Percentiles rank a stretch among this genome's conserved stretches.
phyloP scores from a whole-genome alignment of 106 monocot species.

The Dioscorea dumetorum region DNA sequence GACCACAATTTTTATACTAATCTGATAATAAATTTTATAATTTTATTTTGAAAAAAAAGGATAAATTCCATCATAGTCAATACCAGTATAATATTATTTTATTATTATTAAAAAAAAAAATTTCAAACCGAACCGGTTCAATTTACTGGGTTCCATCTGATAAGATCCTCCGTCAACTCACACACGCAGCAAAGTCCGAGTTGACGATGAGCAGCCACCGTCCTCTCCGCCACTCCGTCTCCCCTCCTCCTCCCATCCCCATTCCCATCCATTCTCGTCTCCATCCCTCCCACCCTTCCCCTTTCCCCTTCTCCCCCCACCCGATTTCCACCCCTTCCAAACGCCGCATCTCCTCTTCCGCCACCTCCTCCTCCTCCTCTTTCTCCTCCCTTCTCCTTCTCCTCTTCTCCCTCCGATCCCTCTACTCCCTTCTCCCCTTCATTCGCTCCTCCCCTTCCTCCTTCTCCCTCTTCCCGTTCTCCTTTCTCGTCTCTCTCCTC shows the following conservation, averaged over 20 bases:
- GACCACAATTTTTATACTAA: too few relatives aligned
- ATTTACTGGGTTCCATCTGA: too few relatives aligned
- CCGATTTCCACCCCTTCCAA: conserved; percentile 14
- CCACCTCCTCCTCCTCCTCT: conserved; percentile 3
- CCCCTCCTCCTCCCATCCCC: conserved; percentile 6
- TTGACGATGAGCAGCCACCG: background rate
- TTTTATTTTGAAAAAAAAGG: too few relatives aligned
- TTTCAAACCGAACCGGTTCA: too few relatives aligned
- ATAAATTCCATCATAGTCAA: too few relatives aligned
- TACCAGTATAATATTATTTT: too few relatives aligned
- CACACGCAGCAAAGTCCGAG: too few relatives aligned
- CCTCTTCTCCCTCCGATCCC: conserved; percentile 13
- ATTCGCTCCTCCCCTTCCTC: conserved; percentile 18
- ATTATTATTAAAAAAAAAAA: too few relatives aligned
- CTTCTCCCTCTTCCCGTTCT: conserved; percentile 19
- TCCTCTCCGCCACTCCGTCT: conserved; percentile 1
- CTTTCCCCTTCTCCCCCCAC: conserved; percentile 12
- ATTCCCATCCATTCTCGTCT: background rate
- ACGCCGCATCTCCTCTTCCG: conserved; percentile 7
- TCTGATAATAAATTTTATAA: too few relatives aligned
- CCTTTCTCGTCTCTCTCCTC: conserved; percentile 14
- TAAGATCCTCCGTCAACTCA: too few relatives aligned
- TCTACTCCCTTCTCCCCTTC: conserved; percentile 13
- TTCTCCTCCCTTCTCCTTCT: conserved; percentile 20
- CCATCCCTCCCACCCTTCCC: conserved; percentile 6